phyloP scores from a whole-genome alignment of 1,284 basidiomycete genomes.

The Puccinia triticina region DNA sequence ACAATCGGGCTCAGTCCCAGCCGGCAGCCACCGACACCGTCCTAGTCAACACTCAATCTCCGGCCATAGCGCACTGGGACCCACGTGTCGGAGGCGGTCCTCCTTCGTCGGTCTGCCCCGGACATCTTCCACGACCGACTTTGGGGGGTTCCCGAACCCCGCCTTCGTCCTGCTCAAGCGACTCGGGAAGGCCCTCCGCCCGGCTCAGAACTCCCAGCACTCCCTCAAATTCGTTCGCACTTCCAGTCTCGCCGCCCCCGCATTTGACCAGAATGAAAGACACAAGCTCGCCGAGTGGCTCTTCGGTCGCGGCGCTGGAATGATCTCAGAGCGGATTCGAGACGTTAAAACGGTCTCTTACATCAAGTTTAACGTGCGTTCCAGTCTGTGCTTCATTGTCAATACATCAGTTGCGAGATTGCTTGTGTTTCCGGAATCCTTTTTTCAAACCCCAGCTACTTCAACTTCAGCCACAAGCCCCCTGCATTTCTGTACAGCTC shows the following conservation, averaged over 20 bases:
- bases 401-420: constrained; percentile 69
- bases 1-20: not conserved
- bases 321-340: constrained; percentile 52
- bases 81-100: not conserved
- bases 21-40: no score
- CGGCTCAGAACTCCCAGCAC: constrained; percentile 64
- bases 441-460: not conserved
- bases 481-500: no score
- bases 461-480: no score
- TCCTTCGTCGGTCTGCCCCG: constrained; percentile 56
- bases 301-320: constrained; percentile 26
- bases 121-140: constrained; percentile 64
- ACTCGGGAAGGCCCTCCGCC: constrained; percentile 22
- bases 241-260: constrained; percentile 66
- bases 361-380: constrained; percentile 60
- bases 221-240: constrained; percentile 69
- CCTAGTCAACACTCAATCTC: constrained; percentile 14
- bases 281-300: constrained; percentile 61
- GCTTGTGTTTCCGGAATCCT: not conserved
- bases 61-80: not conserved
- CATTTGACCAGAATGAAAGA: constrained; percentile 53
- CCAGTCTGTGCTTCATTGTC: constrained; percentile 64
- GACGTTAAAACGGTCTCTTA: constrained; percentile 58
- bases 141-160: constrained; percentile 89
- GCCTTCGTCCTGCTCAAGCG: constrained; percentile 64